A percentile compares a stretch with the other conserved stretches of the same genome.
phyloP scores from a whole-genome alignment of 1,284 basidiomycete species.

The Leccinum fuscescens region DNA sequence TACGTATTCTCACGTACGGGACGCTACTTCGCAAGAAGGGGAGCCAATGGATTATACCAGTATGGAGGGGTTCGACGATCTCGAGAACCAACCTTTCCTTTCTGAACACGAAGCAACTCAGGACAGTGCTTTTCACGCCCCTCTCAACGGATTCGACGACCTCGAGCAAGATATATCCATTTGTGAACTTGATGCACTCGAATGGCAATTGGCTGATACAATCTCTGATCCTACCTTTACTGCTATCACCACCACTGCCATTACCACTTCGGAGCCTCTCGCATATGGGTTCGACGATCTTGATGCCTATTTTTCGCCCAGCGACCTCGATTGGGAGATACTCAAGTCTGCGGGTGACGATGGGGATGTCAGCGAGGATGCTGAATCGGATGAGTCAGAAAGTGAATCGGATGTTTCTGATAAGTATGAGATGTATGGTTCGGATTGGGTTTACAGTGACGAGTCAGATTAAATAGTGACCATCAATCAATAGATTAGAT shows the following conservation, averaged over 20 bases:
- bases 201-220: background rate
- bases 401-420: background rate
- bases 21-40: background rate
- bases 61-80: background rate
- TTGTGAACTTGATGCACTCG: background rate
- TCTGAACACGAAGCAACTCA: background rate
- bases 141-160: background rate
- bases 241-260: background rate
- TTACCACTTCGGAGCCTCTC: background rate
- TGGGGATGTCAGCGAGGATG: background rate
- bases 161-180: background rate
- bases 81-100: background rate
- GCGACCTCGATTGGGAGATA: background rate
- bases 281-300: background rate
- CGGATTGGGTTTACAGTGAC: background rate
- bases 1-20: conserved; percentile 1
- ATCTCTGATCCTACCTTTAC: background rate
- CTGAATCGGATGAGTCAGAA: background rate
- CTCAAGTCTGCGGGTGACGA: background rate
- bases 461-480: background rate
- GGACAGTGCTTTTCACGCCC: background rate
- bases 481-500: too few species aligned
- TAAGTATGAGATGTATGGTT: background rate
- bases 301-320: background rate
- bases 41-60: background rate